A percentile compares a stretch with the other conserved stretches of the same genome.
Conservation (phyloP, 2,329 filamentous ascomycete genomes). For the Colletotrichum higginsianum region DNA sequence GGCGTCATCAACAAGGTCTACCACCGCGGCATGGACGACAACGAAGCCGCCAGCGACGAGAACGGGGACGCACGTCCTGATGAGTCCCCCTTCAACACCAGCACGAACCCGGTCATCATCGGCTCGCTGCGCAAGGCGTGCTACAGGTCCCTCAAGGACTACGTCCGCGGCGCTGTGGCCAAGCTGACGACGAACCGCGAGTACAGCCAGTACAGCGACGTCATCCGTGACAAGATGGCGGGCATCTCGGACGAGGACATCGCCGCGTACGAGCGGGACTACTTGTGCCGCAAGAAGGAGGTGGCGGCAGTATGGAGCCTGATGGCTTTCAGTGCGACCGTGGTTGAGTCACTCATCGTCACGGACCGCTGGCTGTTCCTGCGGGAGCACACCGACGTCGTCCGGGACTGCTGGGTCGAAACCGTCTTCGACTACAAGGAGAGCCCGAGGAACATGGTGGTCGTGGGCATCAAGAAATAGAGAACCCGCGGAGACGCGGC, state of each 20-base stretch:
- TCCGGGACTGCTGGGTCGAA: slow-evolving; percentile 89
- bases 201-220: slow-evolving; percentile 71
- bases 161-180: slow-evolving; percentile 83
- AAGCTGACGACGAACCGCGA: slow-evolving; percentile 77
- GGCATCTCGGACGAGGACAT: slow-evolving; percentile 83
- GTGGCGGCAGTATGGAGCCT: slow-evolving; percentile 91
- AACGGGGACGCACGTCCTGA: slow-evolving; percentile 34
- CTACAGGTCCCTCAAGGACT: slow-evolving; percentile 81
- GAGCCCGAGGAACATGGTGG: slow-evolving; percentile 92
- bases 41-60: slow-evolving; percentile 46
- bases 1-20: slow-evolving; percentile 78
- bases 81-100: slow-evolving; percentile 65
- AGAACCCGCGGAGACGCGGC: not conserved
- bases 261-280: slow-evolving; percentile 76
- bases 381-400: slow-evolving; percentile 79
- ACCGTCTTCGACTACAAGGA: slow-evolving; percentile 89
- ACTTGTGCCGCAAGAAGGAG: slow-evolving; percentile 79
- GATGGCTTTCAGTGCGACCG: slow-evolving; percentile 94
- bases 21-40: slow-evolving; percentile 52
- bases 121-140: slow-evolving; percentile 86
- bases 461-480: slow-evolving; percentile 87
- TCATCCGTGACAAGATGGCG: slow-evolving; percentile 77
- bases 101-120: slow-evolving; percentile 86
- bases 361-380: slow-evolving; percentile 92
- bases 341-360: slow-evolving; percentile 92